Evolutionary conservation across 495 filamentous ascomycete genomes (phyloP), one percentile per base, ranked within the genome.

Genomic region (Lasiosphaeria miniovina): DNA sequence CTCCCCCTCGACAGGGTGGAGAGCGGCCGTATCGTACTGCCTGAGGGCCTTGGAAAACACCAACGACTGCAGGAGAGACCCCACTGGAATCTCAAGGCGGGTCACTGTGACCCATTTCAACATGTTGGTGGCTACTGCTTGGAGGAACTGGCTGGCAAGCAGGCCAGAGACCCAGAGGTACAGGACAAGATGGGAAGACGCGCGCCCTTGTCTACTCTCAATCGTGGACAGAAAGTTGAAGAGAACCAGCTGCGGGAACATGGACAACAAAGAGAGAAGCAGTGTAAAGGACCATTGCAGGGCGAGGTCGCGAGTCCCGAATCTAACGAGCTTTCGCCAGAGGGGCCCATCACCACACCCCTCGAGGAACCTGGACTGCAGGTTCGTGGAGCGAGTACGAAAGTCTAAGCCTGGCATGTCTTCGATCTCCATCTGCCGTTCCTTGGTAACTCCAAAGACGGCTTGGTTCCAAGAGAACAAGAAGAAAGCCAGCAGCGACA

Each of bases 41-140:
- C 80, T 79, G 75, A 88, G 83, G 0, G 86, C 79, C 62, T 91
- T 90, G 43, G 78, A 75, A 56, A 90, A 90, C 6, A 90, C 79
- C n/a, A 87, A 63, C 2, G 84, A 82, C 6, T 86, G 86, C 14
- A 90, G 65, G 49, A 88, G 80, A 6, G 79, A 76, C 46, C 81
- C 78, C 9, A 89, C 74, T 0, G 84, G 86, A 34, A 86, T 75
- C 34, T 80, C 82, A 4, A 89, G 61, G 31, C 79, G 76, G 7
- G 82, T 82, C 54, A 76, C 84, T 4, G 81, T 81, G 40, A 84
- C 65, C 86, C 86, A 89, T 66, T 72, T 78, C 9, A 82, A 61
- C 79, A 80, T 84, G 6, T 80, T 74, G 57, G 82, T 84, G 45
- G 84, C 66, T 54, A 73, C 77, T 0, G 80, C 74, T 8, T 75